Base-by-base conservation (phyloP, 2,329 filamentous ascomycete species). In the Proliferodiscus dingleyae region DNA sequence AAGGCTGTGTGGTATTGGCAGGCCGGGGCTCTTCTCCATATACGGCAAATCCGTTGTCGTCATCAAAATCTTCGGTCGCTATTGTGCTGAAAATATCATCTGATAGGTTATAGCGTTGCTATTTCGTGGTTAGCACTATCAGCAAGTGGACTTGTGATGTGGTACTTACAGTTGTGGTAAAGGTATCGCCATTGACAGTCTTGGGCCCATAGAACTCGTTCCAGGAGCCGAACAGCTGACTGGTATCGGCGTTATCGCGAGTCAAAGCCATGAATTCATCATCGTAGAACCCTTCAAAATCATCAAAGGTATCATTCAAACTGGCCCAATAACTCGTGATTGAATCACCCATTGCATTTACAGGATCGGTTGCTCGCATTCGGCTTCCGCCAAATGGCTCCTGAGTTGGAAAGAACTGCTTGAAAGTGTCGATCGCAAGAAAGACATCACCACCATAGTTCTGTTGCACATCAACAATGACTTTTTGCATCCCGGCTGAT, bases 391-490 rank as follows among this genome's bases (percentile, higher is more conserved):
- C 48, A 33, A 45, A 60, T 1, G 59, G 56, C 10, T 57, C 59
- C 8, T 60, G 54, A 18, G 46, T 52, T 10, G 63, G 61, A 37
- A 64, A 62, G 50, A 63, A 61, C 23, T 69, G 60, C 8, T 63
- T 63, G 57, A 81, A 81, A 0, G 73, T 55, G 38, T 74, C 70
- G 34, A 69, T 69, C 1, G 71, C 75, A 66, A 83, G 82, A 21
- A 84, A 68, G 15, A 75, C 70, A 5, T 80, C 59, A 0, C 82
- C 82, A 23, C 82, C 82, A 1, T 66, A 67, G 50, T 86, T 86
- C 5, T 67, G 69, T 3, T 76, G 71, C 5, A 86, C 55, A 51
- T 86, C 83, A 45, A 86, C 76, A 32, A 86, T 69, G 4, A 86
- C 65, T 58, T 75, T 79, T 9, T 67, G 73, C 57, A 78, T 78